Evolutionary conservation across 192 early-diverging fungal species (phyloP).

Genomic region (Diversispora epigaea): DNA sequence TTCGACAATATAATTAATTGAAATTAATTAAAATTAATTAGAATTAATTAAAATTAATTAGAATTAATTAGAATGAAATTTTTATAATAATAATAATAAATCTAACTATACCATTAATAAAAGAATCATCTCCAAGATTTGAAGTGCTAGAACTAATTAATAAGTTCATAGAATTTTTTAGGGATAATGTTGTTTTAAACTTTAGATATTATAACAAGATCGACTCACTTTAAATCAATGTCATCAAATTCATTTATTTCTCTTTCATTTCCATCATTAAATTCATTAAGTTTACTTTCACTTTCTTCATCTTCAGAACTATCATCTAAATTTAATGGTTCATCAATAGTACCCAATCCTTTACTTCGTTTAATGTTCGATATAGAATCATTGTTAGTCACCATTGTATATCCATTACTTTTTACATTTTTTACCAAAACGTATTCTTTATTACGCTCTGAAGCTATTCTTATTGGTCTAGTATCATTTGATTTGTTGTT

Average conservation of each 20-base stretch:
- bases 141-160: too few species aligned
- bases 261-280: conserved; percentile 37
- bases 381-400: conserved; percentile 35
- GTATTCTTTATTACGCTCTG: conserved; percentile 79
- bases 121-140: too few species aligned
- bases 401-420: conserved; percentile 65
- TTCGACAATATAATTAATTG: too few species aligned
- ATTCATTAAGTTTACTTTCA: conserved; percentile 19
- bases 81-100: not conserved
- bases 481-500: conserved; percentile 36
- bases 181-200: too few species aligned
- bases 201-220: too few species aligned
- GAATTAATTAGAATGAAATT: too few species aligned
- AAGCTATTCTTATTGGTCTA: conserved; percentile 67
- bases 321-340: conserved; percentile 36
- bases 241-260: conserved; percentile 30
- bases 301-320: conserved; percentile 30
- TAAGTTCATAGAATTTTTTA: too few species aligned
- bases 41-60: too few species aligned
- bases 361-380: conserved; percentile 15
- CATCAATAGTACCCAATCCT: conserved; percentile 27
- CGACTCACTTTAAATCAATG: not conserved
- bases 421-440: conserved; percentile 84
- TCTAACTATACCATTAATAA: too few species aligned
- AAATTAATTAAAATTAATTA: too few species aligned